Conservation (phyloP, 2,329 filamentous ascomycete species). For the Aspergillus luchuensis region DNA sequence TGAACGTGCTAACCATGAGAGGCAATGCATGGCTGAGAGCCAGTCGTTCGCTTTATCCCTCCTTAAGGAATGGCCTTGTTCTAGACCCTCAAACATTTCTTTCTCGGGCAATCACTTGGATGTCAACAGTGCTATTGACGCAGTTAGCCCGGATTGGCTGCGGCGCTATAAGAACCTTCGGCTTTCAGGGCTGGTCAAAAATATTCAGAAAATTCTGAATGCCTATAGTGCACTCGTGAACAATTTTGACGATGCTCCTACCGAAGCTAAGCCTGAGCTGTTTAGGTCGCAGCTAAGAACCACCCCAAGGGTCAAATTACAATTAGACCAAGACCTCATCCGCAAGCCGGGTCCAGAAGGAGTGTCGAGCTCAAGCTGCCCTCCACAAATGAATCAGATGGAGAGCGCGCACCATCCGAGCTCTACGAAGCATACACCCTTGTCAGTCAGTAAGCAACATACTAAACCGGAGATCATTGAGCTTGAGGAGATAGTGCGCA, state of each 20-base stretch:
- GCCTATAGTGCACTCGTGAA: slow-evolving; percentile 23
- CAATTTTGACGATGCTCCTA: too few species aligned
- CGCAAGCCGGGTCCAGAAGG: not conserved
- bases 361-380: not conserved
- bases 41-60: slow-evolving; percentile 46
- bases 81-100: slow-evolving; percentile 30
- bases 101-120: slow-evolving; percentile 24
- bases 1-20: slow-evolving; percentile 29
- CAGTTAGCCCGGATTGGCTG: slow-evolving; percentile 51
- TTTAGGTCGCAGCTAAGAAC: not conserved
- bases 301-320: not conserved
- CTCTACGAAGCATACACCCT: too few species aligned
- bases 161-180: slow-evolving; percentile 53
- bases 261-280: too few species aligned
- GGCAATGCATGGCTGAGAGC: slow-evolving; percentile 38
- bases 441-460: not conserved
- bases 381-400: not conserved
- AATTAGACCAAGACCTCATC: not conserved
- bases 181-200: slow-evolving; percentile 47
- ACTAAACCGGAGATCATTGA: slow-evolving; percentile 18
- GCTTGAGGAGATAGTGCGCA: slow-evolving; percentile 28
- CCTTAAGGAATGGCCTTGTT: slow-evolving; percentile 50
- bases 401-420: too few species aligned
- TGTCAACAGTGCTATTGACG: slow-evolving; percentile 36
- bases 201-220: slow-evolving; percentile 48